A percentile compares a stretch with the other conserved stretches of the same genome.
These are phyloP conservation scores for Cytospora mali DNA, from an alignment of 2,329 filamentous ascomycete species.

Conservation along the genomic window DNA sequence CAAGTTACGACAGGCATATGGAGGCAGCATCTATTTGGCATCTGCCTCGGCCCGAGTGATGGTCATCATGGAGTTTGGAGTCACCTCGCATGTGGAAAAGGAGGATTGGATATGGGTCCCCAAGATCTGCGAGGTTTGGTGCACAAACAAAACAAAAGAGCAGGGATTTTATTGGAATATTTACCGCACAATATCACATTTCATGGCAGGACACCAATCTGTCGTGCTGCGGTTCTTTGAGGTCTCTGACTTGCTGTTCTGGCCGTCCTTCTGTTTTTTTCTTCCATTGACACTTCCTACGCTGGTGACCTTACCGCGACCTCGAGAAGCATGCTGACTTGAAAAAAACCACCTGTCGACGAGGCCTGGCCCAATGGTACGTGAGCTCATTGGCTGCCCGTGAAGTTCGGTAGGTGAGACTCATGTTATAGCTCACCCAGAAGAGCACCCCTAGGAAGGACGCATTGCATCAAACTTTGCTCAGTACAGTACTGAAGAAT, in stretches of 20 bases:
- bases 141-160: background rate
- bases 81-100: slow-evolving; percentile 2
- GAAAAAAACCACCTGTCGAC: background rate
- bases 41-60: slow-evolving; percentile 6
- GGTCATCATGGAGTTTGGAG: slow-evolving; percentile 18
- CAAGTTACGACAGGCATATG: background rate
- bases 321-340: background rate
- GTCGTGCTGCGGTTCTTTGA: background rate
- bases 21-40: background rate
- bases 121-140: background rate
- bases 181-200: background rate
- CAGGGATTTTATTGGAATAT: background rate
- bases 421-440: too few species aligned
- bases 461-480: too few species aligned
- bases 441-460: too few species aligned
- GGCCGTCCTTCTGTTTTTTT: too few species aligned
- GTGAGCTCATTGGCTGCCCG: background rate
- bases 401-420: background rate
- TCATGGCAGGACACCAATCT: background rate
- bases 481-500: too few species aligned
- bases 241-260: background rate
- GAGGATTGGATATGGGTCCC: background rate
- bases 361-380: background rate
- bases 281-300: background rate
- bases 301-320: background rate